Evolutionary conservation across 2,329 filamentous ascomycete genomes (phyloP).

Genomic region (Microdochium paspali): DNA sequence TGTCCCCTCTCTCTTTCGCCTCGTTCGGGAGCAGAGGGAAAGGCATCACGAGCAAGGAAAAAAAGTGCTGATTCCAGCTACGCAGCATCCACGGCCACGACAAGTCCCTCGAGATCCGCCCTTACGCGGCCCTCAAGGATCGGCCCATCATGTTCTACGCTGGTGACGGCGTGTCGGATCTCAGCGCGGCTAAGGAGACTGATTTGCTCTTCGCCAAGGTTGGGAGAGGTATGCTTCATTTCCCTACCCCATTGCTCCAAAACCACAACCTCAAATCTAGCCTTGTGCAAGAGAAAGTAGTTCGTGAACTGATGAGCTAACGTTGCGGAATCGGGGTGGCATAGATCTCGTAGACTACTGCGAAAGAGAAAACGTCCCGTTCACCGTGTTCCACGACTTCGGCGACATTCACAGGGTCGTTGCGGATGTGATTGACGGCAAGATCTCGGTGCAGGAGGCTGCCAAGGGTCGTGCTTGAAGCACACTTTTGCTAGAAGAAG

Average conservation of each 20-base stretch:
- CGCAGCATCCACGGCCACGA: conserved; percentile 82
- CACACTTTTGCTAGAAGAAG: too few relatives aligned
- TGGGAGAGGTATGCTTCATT: conserved; percentile 68
- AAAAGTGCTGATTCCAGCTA: conserved; percentile 4
- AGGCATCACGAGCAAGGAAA: neutral
- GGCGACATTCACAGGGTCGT: conserved; percentile 66
- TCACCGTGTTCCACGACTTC: conserved; percentile 83
- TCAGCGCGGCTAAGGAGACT: conserved; percentile 86
- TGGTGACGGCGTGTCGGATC: conserved; percentile 86
- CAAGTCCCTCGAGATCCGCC: conserved; percentile 85
- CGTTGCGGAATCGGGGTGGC: neutral
- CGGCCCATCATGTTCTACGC: conserved; percentile 88
- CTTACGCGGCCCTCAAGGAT: conserved; percentile 68
- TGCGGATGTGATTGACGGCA: conserved; percentile 67
- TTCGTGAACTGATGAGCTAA: conserved; percentile 5
- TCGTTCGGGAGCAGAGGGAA: too few relatives aligned
- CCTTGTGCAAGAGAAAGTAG: too few relatives aligned
- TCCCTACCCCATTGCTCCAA: too few relatives aligned
- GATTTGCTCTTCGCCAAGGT: conserved; percentile 91
- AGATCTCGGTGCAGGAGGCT: conserved; percentile 60
- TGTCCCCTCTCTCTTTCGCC: conserved; percentile 1
- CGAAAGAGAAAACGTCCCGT: conserved; percentile 73
- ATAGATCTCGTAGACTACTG: conserved; percentile 82
- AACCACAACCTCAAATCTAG: too few relatives aligned
- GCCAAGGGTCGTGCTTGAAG: conserved; percentile 36